Base-by-base conservation (phyloP, 2,329 filamentous ascomycete genomes). In the Alternaria sp. region DNA sequence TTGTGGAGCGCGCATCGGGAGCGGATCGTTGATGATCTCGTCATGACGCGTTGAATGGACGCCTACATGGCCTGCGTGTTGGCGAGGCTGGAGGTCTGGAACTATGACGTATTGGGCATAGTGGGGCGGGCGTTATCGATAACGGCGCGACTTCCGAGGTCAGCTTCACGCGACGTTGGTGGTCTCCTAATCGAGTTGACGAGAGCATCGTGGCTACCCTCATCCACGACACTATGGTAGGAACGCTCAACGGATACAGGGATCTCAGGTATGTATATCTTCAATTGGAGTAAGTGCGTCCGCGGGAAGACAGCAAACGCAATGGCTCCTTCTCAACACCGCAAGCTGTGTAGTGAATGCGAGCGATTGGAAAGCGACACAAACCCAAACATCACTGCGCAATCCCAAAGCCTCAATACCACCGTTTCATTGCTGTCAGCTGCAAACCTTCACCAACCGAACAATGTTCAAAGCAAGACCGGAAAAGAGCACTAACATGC, bases 31-130 rank as follows among this genome's bases (percentile, higher is more conserved):
- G 65, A 65, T 55, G 61, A 60, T 65, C 60, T 49, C 26, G 11
- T 28, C 19, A 73, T 70, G 71, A 72, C 72, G 69, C 64, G 51
- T 71, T 65, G 68, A 69, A 69, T 62, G 44, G 26, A 40, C 36
- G 36, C 36, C n/a, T 49, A 23, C 19, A 46, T 45, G 46, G 46
- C 10, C 36, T 17, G 36, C 36, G n/a, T 40, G 36, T 40, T 19
- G 44, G 17, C 19, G 17, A 47, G 19, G 44, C 36, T 56, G 43
- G 13, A 15, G 9, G 5, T 19, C 21, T 40, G 28, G 28, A 30
- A 21, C 23, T 59, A 54, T 23, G 23, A 28, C 8, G 30, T 4
- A 8, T 54, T 44, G 5, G 49, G 36, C 3, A 49, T 62, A 62
- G 60, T 46, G 25, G 15, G 15, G 15, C 8, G 17, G 23, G 3